Conservation (phyloP, 2,329 filamentous ascomycete species). For the Xylariaceae sp. region DNA sequence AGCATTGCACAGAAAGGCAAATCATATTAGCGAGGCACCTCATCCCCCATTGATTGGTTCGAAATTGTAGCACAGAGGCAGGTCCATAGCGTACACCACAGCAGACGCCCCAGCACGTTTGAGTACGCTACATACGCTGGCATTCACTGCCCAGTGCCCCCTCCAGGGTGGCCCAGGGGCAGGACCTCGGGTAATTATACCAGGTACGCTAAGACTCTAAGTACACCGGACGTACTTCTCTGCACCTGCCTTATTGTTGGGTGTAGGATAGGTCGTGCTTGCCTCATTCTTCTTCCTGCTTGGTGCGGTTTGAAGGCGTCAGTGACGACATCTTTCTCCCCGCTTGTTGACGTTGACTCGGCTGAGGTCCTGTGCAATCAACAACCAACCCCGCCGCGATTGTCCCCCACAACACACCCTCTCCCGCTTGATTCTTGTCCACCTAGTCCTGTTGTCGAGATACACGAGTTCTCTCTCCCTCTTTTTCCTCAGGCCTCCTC, state of each 20-base stretch:
- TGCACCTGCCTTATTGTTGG: not conserved
- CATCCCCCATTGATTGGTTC: constrained; percentile 1
- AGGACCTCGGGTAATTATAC: too few species aligned
- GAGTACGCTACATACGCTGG: too few species aligned
- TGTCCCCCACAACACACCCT: constrained; percentile 1
- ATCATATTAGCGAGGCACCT: constrained; percentile 10
- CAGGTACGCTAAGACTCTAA: too few species aligned
- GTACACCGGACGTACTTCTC: too few species aligned
- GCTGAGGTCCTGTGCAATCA: too few species aligned
- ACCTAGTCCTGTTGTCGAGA: constrained; percentile 17
- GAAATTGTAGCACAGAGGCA: not conserved
- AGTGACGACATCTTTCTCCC: not conserved
- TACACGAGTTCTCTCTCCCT: constrained; percentile 22
- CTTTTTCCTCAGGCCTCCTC: constrained; percentile 9
- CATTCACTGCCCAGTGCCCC: too few species aligned
- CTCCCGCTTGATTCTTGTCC: constrained; percentile 4
- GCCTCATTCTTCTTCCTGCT: not conserved
- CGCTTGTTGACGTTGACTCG: too few species aligned
- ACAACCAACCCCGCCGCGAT: not conserved
- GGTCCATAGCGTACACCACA: not conserved
- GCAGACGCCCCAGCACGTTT: not conserved
- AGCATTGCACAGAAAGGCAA: constrained; percentile 14
- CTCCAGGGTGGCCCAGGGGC: too few species aligned
- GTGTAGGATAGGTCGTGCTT: not conserved
- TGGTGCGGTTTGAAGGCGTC: not conserved